Evolutionary conservation across 345 rosid genomes (phyloP), one percentile per base, ranked within the genome.

Genomic region (Eucalyptus erythrocorys): DNA sequence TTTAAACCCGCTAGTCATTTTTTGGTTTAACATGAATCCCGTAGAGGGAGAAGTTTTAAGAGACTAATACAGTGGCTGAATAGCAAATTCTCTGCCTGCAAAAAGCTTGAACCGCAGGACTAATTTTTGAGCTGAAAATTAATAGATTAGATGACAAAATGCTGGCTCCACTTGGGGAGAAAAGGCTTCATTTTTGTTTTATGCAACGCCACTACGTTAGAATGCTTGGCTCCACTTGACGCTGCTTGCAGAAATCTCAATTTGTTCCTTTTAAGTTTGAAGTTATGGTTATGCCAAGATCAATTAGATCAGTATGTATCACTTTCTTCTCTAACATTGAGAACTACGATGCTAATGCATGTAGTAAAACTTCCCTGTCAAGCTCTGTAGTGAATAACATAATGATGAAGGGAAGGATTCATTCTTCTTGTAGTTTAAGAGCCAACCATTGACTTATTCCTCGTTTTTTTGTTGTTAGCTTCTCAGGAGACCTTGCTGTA

Each of bases 401-500:
- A n/a, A 76, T 10, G 47, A 76, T 37, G 82, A 21, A 3, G 27
- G 82, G 47, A 21, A 22, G 82, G 45, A 76, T 19, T 37, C 82
- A 37, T 76, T 76, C 47, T 76, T 24, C 40, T 71, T 76, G 47
- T 37, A 21, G 47, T 76, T 40, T 71, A 76, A 76, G 47, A 26
- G 40, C 47, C 47, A 76, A 76, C 3, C 47, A 11, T 76, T 22
- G 84, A 76, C 84, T 76, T 10, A 22, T 76, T 21, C 27, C 21
- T 87, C 87, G 49, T 81, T 85, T 85, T 88, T 64, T 6, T 40
- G 30, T 76, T 43, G 15, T 43, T 95, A 97, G 99, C 96, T 96
- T 91, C 91, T 87, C 49, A 94, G 94, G 86, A 93, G 97, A 91
- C 96, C 98, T 34, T 55, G 42, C 85, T 90, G 95, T 49, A 89